Conservation (phyloP, 176 grass and related monocot species). For the Secale cereale region DNA sequence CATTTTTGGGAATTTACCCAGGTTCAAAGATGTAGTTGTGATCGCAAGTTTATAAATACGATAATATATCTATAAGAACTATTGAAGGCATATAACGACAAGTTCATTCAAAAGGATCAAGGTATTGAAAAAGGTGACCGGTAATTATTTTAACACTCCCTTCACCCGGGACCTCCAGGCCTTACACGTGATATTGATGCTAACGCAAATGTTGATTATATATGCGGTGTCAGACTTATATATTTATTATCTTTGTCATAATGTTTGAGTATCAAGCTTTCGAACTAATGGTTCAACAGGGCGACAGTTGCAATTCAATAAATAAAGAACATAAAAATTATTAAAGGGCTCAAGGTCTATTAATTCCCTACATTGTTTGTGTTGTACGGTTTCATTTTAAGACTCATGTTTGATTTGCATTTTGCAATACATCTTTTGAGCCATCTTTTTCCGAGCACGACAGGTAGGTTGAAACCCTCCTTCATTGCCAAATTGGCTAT, state of each 20-base stretch:
- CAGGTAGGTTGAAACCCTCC: background rate
- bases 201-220: background rate
- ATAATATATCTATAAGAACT: background rate
- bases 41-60: background rate
- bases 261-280: background rate
- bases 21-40: background rate
- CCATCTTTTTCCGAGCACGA: background rate
- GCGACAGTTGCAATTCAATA: background rate
- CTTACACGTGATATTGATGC: background rate
- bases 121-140: background rate
- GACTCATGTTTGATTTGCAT: background rate
- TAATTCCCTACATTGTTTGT: background rate
- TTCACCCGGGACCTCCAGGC: too few species aligned
- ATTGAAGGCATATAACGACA: background rate
- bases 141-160: too few species aligned
- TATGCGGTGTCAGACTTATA: background rate
- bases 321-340: background rate
- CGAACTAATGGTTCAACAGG: background rate
- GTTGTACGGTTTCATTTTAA: background rate
- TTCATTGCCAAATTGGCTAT: background rate
- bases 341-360: background rate
- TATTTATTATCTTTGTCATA: background rate
- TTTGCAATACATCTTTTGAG: background rate
- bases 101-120: background rate
- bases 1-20: background rate